Base-by-base conservation (phyloP, 1,139 yeast species). In the Entelexis paramagnoliae region DNA sequence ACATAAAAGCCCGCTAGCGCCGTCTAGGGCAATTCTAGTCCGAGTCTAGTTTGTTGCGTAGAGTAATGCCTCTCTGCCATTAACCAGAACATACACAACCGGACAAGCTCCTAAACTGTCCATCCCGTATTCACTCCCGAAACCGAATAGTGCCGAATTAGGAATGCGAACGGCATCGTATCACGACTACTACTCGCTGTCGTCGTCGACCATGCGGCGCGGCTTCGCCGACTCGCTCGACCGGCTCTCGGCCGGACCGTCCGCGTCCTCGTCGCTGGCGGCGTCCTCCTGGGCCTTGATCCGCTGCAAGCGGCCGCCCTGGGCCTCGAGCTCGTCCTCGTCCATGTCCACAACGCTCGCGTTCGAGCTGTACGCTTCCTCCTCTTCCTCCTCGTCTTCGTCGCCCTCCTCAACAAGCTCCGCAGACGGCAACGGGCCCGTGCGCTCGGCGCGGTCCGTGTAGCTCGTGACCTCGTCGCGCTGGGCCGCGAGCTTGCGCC, bases 401-500 rank as follows among this genome's bases (percentile, higher is more conserved):
- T 59, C 64, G 33, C 65, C 62, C 51, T 66, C 72, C 11, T 20
- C 55, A 19, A 8, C 45, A 14, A 17, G 22, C 17, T 50, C 52
- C 11, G 2, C 49, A 20, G n/a, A 22, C 24, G 30, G 38, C 50
- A n/a, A n/a, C 20, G 69, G 26, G 24, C n/a, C 30, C 11, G 47
- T 16, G 10, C 36, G 44, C 63, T n/a, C 33, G 19, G 32, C 24
- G 28, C 56, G 48, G 48, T 52, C 55, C 82, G 78, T 67, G 83
- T 78, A 64, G 78, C 59, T 49, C 11, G 47, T 43, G 38, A 51
- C 13, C n/a, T 51, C 58, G 33, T 56, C 60, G 70, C 56, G 80
- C 74, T 68, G 85, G 79, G 60, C 80, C 49, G 71, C 74, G 13
- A 72, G 70, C 60, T 69, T 69, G 38, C 70, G 63, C 5, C 74